These are phyloP conservation scores for Rhodotorula paludigena DNA, from an alignment of 768 basidiomycete species.

Conservation along the genomic window DNA sequence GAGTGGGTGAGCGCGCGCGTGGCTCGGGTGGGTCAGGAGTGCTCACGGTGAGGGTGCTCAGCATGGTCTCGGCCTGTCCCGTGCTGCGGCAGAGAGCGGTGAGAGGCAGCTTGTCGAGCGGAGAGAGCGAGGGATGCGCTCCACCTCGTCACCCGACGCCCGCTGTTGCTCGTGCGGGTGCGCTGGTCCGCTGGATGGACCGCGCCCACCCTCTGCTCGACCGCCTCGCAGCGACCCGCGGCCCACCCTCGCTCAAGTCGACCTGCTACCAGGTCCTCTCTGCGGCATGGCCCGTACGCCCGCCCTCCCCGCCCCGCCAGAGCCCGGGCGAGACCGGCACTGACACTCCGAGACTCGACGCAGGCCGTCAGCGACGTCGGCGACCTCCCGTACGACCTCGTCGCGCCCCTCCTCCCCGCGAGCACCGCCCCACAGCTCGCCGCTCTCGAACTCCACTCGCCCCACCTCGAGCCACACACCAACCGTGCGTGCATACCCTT, in stretches of 20 bases:
- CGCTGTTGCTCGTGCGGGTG: neutral
- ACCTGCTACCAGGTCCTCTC: neutral
- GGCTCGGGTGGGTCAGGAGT: too few species aligned
- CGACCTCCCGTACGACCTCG: constrained; percentile 12
- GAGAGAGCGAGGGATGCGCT: neutral
- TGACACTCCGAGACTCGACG: fast-evolving
- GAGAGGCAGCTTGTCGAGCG: neutral
- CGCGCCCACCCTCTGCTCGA: constrained; percentile 2
- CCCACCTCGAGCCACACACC: constrained; percentile 7
- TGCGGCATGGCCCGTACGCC: neutral
- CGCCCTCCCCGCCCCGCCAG: neutral
- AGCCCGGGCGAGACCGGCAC: too few species aligned
- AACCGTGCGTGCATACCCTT: constrained; percentile 1
- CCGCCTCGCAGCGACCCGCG: neutral
- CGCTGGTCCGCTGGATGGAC: too few species aligned
- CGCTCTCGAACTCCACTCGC: constrained; percentile 19
- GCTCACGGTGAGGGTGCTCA: neutral
- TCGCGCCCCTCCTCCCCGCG: neutral
- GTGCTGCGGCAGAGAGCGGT: neutral
- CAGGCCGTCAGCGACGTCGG: constrained; percentile 27
- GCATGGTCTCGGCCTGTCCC: neutral
- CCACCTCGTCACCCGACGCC: too few species aligned
- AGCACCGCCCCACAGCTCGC: constrained; percentile 14
- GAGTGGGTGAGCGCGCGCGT: neutral
- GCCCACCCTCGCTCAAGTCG: neutral